phyloP scores from a whole-genome alignment of 345 rosid genomes.

The Citrus medica region DNA sequence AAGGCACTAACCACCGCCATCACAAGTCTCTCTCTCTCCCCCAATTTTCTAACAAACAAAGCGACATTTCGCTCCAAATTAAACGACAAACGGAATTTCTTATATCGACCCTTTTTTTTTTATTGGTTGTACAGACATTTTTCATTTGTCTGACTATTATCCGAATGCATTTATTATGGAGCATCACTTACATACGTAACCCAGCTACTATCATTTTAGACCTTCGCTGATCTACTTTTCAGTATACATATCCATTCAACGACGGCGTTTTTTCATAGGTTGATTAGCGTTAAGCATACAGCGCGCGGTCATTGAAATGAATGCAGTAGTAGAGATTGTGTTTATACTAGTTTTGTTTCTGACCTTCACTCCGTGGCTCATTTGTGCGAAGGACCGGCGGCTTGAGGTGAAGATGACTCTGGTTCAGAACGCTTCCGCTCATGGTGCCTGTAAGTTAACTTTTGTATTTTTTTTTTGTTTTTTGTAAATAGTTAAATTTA shows the following conservation, averaged over 20 bases:
- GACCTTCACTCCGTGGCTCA: slow-evolving; percentile 12
- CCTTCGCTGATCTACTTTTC: background rate
- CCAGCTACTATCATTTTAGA: background rate
- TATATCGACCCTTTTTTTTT: too few species aligned
- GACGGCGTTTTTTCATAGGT: background rate
- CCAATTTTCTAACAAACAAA: background rate
- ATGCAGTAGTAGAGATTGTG: background rate
- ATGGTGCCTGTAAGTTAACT: slow-evolving; percentile 70
- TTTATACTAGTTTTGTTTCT: slow-evolving; percentile 22
- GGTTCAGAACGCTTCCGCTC: slow-evolving; percentile 54
- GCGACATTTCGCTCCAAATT: too few species aligned
- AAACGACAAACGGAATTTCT: too few species aligned
- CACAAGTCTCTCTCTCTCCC: background rate
- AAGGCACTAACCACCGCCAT: background rate
- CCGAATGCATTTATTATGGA: too few species aligned
- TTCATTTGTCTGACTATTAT: too few species aligned
- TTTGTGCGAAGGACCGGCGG: slow-evolving; percentile 19
- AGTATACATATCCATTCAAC: background rate
- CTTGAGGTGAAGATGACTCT: slow-evolving; percentile 73
- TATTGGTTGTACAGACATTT: too few species aligned
- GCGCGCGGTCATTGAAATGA: background rate
- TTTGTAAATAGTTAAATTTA: background rate
- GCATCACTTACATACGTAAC: too few species aligned
- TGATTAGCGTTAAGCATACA: background rate
- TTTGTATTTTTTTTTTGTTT: background rate